Evolutionary conservation across 768 basidiomycete genomes (phyloP), one percentile per base, ranked within the genome.

Genomic region (Paxillus involutus): DNA sequence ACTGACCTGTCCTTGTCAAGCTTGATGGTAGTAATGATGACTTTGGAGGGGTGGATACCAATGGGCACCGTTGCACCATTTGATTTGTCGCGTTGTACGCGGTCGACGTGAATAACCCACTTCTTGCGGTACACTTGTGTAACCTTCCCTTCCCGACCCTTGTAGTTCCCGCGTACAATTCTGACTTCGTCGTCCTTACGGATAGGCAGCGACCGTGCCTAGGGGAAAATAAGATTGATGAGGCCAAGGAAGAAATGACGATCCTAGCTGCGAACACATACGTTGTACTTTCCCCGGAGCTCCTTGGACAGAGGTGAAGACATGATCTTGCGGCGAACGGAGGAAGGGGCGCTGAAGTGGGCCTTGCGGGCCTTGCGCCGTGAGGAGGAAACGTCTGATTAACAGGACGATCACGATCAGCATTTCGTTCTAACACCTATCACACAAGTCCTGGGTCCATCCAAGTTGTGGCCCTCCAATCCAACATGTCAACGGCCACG

Each of bases 51-150:
- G 81, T 96, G 89, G 64, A 99, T 85, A 62, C 94, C 94, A 65
- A 99, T 94, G 66, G 91, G 91, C 55, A 89, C 85, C 51, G 94
- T 85, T 56, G 94, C 88, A 60, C 97, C 96, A 71, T 96, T 97
- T 61, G 93, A 92, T 77, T 98, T 98, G 80, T 99, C 96, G 62
- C 94, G 86, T 74, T 90, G 88, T 52, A 99, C 94, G 71, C 96
- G 92, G 76, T 99, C 96, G 70, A 99, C 91, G 77, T 98, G 89
- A 74, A 99, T 89, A 51, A 98, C 92, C 91, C 92, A 98, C 75
- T 96, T 95, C 87, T 96, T 96, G 73, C 95, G 90, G 83, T 95
- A 96, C 60, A 98, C 95, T 76, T 94, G 89, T 56, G 91, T 92
- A 59, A 99, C 86, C 79, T 98, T 98, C 68, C 96, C 96, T 81